Evolutionary conservation across 495 filamentous ascomycete species (phyloP).

Genomic region (Trichoderma reesei): DNA sequence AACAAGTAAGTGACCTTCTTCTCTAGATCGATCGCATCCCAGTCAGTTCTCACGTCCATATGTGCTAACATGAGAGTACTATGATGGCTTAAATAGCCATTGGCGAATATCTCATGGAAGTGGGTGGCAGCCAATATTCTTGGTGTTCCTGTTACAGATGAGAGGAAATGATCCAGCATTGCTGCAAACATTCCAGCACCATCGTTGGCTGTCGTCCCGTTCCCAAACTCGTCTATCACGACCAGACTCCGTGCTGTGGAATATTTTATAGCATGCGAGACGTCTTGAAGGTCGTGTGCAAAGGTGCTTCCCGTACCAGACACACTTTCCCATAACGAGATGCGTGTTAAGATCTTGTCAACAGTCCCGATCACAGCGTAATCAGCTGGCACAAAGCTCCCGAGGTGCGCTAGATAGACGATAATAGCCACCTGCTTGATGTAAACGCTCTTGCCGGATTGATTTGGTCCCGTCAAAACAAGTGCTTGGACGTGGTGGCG

Average conservation of each 20-base stretch:
- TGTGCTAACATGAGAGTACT: constrained; percentile 61
- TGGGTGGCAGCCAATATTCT: constrained; percentile 86
- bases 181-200: constrained; percentile 82
- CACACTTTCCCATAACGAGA: constrained; percentile 79
- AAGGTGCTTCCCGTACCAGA: constrained; percentile 84
- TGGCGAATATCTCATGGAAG: constrained; percentile 89
- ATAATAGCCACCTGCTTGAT: constrained; percentile 94
- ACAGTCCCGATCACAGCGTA: constrained; percentile 75
- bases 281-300: constrained; percentile 85
- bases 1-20: constrained; percentile 87
- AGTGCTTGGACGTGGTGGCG: constrained; percentile 25
- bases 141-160: constrained; percentile 49
- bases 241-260: constrained; percentile 69
- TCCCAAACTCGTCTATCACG: constrained; percentile 92
- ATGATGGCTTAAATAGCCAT: constrained; percentile 50
- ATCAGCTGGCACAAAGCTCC: constrained; percentile 81
- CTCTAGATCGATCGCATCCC: constrained; percentile 44
- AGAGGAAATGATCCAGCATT: constrained; percentile 67
- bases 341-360: constrained; percentile 84
- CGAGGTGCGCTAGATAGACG: constrained; percentile 86
- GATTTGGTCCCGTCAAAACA: constrained; percentile 86
- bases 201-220: constrained; percentile 75
- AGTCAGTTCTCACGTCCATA: constrained; percentile 77
- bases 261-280: constrained; percentile 67
- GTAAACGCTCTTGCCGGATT: constrained; percentile 93